Evolutionary conservation across 106 monocot genomes (phyloP).

Genomic region (Apostasia shenzhenica): DNA sequence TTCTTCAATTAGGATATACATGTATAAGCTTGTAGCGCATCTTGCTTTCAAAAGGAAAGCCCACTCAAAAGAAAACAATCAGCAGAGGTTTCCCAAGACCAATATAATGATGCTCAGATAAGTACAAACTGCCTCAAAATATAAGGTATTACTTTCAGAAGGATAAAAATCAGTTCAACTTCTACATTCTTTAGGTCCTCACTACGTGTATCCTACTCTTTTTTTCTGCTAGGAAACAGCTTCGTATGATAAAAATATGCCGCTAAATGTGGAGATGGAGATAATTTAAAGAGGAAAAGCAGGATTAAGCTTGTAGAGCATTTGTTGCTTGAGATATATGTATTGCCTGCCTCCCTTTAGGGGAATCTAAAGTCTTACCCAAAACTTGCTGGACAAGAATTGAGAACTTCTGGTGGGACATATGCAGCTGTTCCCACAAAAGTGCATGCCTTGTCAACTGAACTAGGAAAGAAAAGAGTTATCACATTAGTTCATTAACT

Average conservation of each 20-base stretch:
- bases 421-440: constrained; percentile 98
- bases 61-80: neutral
- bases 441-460: constrained; percentile 92
- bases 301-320: no score
- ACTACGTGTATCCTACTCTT: no score
- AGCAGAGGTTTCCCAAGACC: neutral
- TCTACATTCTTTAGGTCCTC: no score
- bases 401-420: constrained; percentile 94
- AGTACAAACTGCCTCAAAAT: no score
- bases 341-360: neutral
- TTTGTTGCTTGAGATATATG: no score
- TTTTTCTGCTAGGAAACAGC: no score
- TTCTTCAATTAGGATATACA: neutral
- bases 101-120: neutral
- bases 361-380: constrained; percentile 46
- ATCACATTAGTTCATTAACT: constrained; percentile 2
- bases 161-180: no score
- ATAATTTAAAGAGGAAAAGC: no score
- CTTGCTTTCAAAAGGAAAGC: neutral
- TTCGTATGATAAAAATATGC: no score
- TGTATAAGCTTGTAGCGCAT: neutral
- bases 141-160: no score
- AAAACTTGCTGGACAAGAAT: constrained; percentile 85
- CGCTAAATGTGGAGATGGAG: no score
- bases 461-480: constrained; percentile 5